Conservation (phyloP, 768 basidiomycete genomes). For the Suillus subalutaceus region DNA sequence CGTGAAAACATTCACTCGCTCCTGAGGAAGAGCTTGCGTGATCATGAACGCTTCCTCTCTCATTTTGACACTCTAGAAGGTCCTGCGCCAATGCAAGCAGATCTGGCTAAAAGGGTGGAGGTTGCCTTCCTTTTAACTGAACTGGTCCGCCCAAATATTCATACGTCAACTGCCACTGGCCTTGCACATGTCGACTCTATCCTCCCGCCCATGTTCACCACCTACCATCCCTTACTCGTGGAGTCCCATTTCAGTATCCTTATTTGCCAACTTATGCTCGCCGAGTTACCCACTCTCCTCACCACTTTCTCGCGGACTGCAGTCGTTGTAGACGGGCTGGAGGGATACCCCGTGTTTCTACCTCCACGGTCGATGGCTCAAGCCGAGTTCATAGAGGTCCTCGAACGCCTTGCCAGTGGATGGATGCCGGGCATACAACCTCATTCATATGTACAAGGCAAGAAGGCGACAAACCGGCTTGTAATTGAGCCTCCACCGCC, state of each 20-base stretch:
- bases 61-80: conserved; percentile 81
- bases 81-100: conserved; percentile 26
- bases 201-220: conserved; percentile 70
- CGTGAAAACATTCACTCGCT: conserved; percentile 61
- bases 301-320: conserved; percentile 69
- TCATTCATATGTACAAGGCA: conserved; percentile 45
- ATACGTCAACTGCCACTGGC: conserved; percentile 35
- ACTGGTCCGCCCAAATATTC: conserved; percentile 63
- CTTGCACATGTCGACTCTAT: conserved; percentile 41
- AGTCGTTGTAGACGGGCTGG: conserved; percentile 74
- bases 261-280: conserved; percentile 75
- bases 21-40: conserved; percentile 76
- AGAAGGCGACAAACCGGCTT: conserved; percentile 43
- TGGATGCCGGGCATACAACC: conserved; percentile 71
- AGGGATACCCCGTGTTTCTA: conserved; percentile 87
- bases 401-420: conserved; percentile 77
- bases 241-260: conserved; percentile 85
- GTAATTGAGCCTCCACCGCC: conserved; percentile 47
- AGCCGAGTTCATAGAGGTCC: conserved; percentile 84
- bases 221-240: conserved; percentile 88
- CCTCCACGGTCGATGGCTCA: conserved; percentile 89
- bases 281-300: conserved; percentile 66
- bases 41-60: conserved; percentile 81
- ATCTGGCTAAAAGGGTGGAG: conserved; percentile 58
- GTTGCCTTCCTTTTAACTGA: conserved; percentile 73